These are phyloP conservation scores for Chytriomyces confervae DNA, from an alignment of 192 early-diverging fungal species.

Conservation along the genomic window DNA sequence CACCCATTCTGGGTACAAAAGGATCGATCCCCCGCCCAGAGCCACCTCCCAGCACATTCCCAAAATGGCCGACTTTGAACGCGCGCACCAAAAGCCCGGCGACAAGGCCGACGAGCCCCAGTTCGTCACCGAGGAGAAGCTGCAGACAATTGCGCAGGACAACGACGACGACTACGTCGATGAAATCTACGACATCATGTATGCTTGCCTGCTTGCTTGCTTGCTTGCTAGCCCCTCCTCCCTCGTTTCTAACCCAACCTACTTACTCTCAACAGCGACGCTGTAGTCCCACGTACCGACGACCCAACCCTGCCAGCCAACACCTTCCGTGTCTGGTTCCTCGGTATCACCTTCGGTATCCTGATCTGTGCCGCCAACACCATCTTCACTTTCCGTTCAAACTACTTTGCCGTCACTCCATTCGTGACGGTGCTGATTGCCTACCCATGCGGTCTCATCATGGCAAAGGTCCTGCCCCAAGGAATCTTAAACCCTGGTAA, in stretches of 20 bases:
- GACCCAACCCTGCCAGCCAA: slow-evolving; percentile 51
- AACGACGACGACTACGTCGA: background rate
- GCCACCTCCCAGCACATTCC: too few species aligned
- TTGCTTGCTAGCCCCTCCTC: background rate
- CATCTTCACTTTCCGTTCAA: slow-evolving; percentile 85
- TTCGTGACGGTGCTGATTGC: slow-evolving; percentile 75
- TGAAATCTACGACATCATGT: background rate
- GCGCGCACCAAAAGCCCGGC: too few species aligned
- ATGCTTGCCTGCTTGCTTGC: background rate
- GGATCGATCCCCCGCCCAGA: too few species aligned
- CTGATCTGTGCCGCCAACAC: slow-evolving; percentile 33
- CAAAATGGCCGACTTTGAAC: too few species aligned
- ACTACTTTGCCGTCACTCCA: slow-evolving; percentile 70
- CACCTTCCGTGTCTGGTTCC: slow-evolving; percentile 61
- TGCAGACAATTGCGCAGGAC: background rate
- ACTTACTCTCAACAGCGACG: background rate
- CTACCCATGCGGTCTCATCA: slow-evolving; percentile 72
- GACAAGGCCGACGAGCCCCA: too few species aligned
- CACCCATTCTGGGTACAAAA: too few species aligned
- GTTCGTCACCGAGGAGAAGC: too few species aligned
- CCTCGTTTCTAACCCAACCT: background rate
- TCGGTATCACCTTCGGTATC: slow-evolving; percentile 50
- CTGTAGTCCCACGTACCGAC: slow-evolving; percentile 48
- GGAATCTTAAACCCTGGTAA: slow-evolving; percentile 49
- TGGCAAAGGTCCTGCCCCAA: slow-evolving; percentile 48